Percentiles rank a stretch among this genome's conserved stretches.
Evolutionary conservation across 768 basidiomycete genomes (phyloP).

Genomic region (Pleurotus sapidus): DNA sequence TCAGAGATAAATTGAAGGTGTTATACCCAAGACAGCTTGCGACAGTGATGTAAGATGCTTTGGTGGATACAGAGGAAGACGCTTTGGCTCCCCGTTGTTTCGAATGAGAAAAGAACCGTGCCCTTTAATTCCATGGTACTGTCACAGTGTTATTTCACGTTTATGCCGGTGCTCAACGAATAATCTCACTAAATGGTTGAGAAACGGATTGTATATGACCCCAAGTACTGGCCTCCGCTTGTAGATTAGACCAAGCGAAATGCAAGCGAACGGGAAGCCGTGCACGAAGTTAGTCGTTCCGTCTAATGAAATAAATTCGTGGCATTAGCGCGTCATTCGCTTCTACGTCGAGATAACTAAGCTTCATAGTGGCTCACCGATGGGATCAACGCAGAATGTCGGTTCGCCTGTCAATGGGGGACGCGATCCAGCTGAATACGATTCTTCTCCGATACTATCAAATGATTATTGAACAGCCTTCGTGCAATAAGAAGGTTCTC

Average conservation of each 20-base stretch:
- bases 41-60: conserved; percentile 67
- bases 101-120: conserved; percentile 77
- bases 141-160: conserved; percentile 1
- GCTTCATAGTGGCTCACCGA: conserved; percentile 48
- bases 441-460: conserved; percentile 89
- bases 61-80: conserved; percentile 62
- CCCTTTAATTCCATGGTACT: conserved; percentile 80
- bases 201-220: conserved; percentile 92
- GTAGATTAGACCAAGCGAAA: conserved; percentile 89
- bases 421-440: conserved; percentile 73
- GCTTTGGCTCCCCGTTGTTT: conserved; percentile 39
- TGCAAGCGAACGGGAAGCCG: conserved; percentile 84
- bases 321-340: background rate
- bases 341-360: too few relatives aligned
- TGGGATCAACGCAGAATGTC: conserved; percentile 96
- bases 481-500: conserved; percentile 19
- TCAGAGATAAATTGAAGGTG: background rate
- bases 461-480: background rate
- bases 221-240: conserved; percentile 80
- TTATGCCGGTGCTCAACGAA: background rate
- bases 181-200: conserved; percentile 67
- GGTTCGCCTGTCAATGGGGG: conserved; percentile 79
- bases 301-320: conserved; percentile 39
- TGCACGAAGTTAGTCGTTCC: conserved; percentile 90
- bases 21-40: conserved; percentile 65